phyloP scores from a whole-genome alignment of 2,329 filamentous ascomycete species.

The Penicillium thymicola region DNA sequence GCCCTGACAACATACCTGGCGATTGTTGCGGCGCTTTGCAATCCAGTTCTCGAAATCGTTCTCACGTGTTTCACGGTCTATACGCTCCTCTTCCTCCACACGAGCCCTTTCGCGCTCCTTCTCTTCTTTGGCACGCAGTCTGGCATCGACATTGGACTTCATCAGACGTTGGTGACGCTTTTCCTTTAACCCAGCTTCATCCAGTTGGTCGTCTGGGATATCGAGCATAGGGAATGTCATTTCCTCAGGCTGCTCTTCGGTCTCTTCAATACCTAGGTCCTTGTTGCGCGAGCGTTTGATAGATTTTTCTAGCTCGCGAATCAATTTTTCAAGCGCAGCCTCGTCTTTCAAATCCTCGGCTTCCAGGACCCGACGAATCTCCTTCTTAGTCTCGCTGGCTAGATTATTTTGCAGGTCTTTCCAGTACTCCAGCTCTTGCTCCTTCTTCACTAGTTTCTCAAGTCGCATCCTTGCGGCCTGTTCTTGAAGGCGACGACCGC shows the following conservation, averaged over 20 bases:
- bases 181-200: conserved; percentile 85
- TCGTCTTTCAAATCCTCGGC: conserved; percentile 92
- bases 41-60: conserved; percentile 86
- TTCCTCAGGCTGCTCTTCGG: conserved; percentile 71
- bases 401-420: conserved; percentile 74
- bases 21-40: conserved; percentile 71
- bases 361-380: conserved; percentile 79
- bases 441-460: conserved; percentile 92
- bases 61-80: conserved; percentile 78
- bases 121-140: conserved; percentile 89
- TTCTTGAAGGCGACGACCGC: conserved; percentile 83
- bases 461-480: conserved; percentile 97
- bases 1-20: conserved; percentile 44
- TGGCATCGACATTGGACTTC: conserved; percentile 91
- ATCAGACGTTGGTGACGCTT: conserved; percentile 89
- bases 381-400: conserved; percentile 80
- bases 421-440: conserved; percentile 92
- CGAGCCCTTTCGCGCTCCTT: conserved; percentile 91
- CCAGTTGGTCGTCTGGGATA: conserved; percentile 83
- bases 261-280: conserved; percentile 83
- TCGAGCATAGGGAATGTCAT: conserved; percentile 84
- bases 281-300: conserved; percentile 89
- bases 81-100: conserved; percentile 74
- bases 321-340: conserved; percentile 72
- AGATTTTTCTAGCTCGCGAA: conserved; percentile 85